phyloP scores from a whole-genome alignment of 306 rosid genomes.

The Quercus wislizeni region DNA sequence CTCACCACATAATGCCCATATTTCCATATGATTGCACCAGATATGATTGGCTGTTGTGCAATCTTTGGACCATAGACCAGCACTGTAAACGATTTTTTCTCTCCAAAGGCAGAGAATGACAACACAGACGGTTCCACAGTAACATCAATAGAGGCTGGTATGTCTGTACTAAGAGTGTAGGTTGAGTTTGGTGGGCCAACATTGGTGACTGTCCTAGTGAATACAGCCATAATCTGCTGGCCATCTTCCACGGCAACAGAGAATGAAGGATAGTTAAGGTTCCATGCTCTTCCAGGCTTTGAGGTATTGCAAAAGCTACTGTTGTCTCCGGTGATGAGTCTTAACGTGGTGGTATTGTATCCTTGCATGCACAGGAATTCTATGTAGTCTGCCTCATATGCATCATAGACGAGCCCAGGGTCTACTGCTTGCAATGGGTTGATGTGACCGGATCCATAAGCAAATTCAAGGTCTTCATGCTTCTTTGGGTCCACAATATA shows the following conservation, averaged over 20 bases:
- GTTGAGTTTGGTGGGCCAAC: conserved; percentile 31
- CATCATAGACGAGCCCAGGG: conserved; percentile 27
- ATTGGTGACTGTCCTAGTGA: conserved; percentile 26
- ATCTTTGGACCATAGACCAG: conserved; percentile 8
- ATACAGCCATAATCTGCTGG: not conserved
- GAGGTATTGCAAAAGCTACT: conserved; percentile 13
- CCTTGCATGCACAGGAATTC: conserved; percentile 31
- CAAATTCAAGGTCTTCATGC: conserved; percentile 29
- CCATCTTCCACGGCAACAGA: conserved; percentile 29
- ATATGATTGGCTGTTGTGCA: conserved; percentile 8
- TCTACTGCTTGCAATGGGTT: conserved; percentile 18
- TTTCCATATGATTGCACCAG: conserved; percentile 13
- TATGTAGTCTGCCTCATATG: conserved; percentile 7
- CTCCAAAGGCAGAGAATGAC: conserved; percentile 16
- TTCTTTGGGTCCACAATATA: conserved; percentile 20
- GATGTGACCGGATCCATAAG: conserved; percentile 31
- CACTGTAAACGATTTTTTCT: conserved; percentile 11
- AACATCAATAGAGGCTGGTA: not conserved
- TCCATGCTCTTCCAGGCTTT: conserved; percentile 27
- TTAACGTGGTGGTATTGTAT: conserved; percentile 27
- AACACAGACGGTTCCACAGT: conserved; percentile 6
- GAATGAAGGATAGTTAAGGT: conserved; percentile 37
- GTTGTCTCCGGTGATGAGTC: conserved; percentile 23
- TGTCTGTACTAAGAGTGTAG: not conserved
- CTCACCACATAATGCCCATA: conserved; percentile 20